Evolutionary conservation across 345 rosid genomes (phyloP).

Genomic region (Xanthoceras sorbifolium): DNA sequence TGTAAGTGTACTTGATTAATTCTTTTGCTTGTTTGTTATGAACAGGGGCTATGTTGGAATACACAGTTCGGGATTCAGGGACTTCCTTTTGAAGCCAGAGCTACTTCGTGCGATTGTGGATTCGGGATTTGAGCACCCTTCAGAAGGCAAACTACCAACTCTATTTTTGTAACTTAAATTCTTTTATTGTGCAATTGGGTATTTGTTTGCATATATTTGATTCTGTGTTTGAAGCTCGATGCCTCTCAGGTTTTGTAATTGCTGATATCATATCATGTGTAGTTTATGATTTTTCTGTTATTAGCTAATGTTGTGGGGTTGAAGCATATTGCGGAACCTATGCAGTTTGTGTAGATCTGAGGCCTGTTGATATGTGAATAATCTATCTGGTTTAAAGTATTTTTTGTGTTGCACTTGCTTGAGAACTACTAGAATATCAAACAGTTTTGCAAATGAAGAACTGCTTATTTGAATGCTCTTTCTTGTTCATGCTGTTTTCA

Average conservation of each 20-base stretch:
- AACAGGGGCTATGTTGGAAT: conserved; percentile 94
- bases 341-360: neutral
- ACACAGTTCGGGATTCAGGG: conserved; percentile 99
- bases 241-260: neutral
- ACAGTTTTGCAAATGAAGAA: neutral
- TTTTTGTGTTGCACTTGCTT: neutral
- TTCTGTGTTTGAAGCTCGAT: neutral
- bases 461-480: neutral
- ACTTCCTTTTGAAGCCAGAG: conserved; percentile 98
- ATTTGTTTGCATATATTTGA: neutral
- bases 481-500: neutral
- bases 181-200: neutral
- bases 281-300: neutral
- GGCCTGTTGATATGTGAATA: neutral
- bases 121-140: conserved; percentile 99
- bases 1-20: neutral
- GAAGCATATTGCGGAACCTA: too few relatives aligned
- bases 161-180: neutral
- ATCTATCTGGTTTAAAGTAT: neutral
- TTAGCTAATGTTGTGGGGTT: neutral
- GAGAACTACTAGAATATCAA: neutral
- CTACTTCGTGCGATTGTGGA: conserved; percentile 96
- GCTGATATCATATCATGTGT: neutral
- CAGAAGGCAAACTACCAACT: conserved; percentile 65
- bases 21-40: neutral